A percentile compares a stretch with the other conserved stretches of the same genome.
These are phyloP conservation scores for Parastagonospora avenae DNA, from an alignment of 2,329 filamentous ascomycete species.

Conservation along the genomic window DNA sequence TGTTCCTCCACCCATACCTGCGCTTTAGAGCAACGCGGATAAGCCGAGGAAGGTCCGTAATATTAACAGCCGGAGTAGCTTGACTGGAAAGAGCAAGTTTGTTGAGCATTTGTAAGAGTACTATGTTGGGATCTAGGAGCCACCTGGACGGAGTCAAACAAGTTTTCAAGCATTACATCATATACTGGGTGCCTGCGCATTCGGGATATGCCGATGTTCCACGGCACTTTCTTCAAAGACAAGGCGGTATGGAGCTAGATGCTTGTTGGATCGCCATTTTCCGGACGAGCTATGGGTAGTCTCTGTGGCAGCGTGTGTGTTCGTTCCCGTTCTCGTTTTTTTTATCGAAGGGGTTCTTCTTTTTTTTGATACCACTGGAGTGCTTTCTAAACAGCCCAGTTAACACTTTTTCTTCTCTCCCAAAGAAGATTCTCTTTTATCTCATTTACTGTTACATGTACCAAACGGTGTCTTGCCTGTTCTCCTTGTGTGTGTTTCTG, in stretches of 20 bases:
- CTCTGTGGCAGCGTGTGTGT: background rate
- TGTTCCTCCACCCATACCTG: background rate
- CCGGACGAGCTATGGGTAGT: background rate
- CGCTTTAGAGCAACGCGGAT: background rate
- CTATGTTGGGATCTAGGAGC: background rate
- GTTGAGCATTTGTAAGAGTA: background rate
- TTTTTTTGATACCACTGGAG: slow-evolving; percentile 10
- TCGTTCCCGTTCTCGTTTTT: too few relatives aligned
- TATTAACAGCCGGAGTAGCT: background rate
- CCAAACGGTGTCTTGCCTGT: too few relatives aligned
- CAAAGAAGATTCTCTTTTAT: slow-evolving; percentile 5
- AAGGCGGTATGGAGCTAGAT: background rate
- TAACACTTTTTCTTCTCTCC: background rate
- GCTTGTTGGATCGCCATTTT: background rate
- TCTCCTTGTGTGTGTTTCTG: too few relatives aligned
- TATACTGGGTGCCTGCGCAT: background rate
- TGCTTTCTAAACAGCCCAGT: slow-evolving; percentile 4
- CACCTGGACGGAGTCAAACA: background rate
- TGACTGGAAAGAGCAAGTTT: background rate
- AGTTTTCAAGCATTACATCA: background rate
- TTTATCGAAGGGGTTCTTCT: too few relatives aligned
- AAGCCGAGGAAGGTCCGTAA: background rate
- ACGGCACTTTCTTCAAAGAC: background rate
- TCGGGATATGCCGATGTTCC: background rate
- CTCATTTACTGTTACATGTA: background rate